Conservation (phyloP, 495 filamentous ascomycete species). For the Lasiosphaeriaceae sp. region DNA sequence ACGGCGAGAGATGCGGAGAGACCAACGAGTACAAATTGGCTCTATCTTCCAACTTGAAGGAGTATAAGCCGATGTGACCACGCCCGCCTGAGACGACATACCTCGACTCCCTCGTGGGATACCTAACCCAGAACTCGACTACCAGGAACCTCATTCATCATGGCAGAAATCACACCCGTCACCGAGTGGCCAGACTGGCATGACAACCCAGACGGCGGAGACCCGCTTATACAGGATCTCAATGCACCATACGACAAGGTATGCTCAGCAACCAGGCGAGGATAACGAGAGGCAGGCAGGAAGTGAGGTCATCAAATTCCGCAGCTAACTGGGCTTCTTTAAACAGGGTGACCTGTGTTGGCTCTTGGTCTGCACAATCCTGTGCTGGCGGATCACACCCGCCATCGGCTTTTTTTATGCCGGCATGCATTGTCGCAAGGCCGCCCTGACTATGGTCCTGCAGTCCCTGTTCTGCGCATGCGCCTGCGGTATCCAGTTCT, state of each 20-base stretch:
- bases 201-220: conserved; percentile 16
- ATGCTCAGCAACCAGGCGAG: not conserved
- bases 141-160: not conserved
- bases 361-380: conserved; percentile 21
- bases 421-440: conserved; percentile 88
- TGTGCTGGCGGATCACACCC: conserved; percentile 50
- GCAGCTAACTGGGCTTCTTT: no score
- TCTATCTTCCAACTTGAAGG: no score
- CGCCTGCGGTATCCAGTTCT: conserved; percentile 90
- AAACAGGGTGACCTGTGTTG: conserved; percentile 12
- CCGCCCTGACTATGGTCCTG: conserved; percentile 88
- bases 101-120: not conserved
- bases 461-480: conserved; percentile 82
- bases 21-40: no score
- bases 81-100: not conserved
- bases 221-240: conserved; percentile 14
- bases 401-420: conserved; percentile 96
- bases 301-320: no score
- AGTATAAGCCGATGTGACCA: no score
- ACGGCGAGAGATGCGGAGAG: not conserved
- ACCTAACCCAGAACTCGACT: not conserved
- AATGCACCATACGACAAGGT: conserved; percentile 16
- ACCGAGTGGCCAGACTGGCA: conserved; percentile 18
- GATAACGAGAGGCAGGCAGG: not conserved
- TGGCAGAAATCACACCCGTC: conserved; percentile 14